These are phyloP conservation scores for Ajuga chamaepitys DNA, from an alignment of 257 asterid genomes.

Conservation along the genomic window DNA sequence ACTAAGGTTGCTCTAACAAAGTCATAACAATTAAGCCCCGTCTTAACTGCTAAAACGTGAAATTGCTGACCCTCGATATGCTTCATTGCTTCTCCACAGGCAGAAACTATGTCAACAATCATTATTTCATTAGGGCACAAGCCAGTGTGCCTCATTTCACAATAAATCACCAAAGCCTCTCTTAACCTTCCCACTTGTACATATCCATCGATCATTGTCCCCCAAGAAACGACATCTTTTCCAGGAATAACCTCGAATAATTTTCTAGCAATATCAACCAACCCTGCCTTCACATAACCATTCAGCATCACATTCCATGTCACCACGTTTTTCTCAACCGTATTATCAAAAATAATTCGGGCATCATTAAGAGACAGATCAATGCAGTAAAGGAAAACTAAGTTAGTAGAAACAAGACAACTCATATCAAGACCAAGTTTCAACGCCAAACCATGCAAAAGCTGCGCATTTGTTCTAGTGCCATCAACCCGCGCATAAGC, in stretches of 20 bases:
- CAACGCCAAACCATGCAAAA: slow-evolving; percentile 63
- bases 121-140: slow-evolving; percentile 61
- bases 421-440: slow-evolving; percentile 56
- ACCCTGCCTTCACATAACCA: slow-evolving; percentile 70
- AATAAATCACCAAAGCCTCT: slow-evolving; percentile 51
- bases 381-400: slow-evolving; percentile 48
- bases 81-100: slow-evolving; percentile 45
- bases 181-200: slow-evolving; percentile 47
- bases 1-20: slow-evolving; percentile 68
- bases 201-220: slow-evolving; percentile 72
- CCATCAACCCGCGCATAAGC: slow-evolving; percentile 45
- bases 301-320: slow-evolving; percentile 89
- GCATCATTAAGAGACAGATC: slow-evolving; percentile 41
- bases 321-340: slow-evolving; percentile 58
- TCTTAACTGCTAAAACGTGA: slow-evolving; percentile 48
- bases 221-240: slow-evolving; percentile 89
- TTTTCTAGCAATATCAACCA: slow-evolving; percentile 41
- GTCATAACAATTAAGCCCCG: slow-evolving; percentile 45
- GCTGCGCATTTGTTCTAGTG: slow-evolving; percentile 24
- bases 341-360: slow-evolving; percentile 36
- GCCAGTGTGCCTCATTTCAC: slow-evolving; percentile 54
- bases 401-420: slow-evolving; percentile 64
- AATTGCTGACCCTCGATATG: slow-evolving; percentile 63
- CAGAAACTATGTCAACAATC: slow-evolving; percentile 73
- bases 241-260: slow-evolving; percentile 52